Evolutionary conservation across 495 filamentous ascomycete species (phyloP).

Genomic region (Hamigera avellanea): DNA sequence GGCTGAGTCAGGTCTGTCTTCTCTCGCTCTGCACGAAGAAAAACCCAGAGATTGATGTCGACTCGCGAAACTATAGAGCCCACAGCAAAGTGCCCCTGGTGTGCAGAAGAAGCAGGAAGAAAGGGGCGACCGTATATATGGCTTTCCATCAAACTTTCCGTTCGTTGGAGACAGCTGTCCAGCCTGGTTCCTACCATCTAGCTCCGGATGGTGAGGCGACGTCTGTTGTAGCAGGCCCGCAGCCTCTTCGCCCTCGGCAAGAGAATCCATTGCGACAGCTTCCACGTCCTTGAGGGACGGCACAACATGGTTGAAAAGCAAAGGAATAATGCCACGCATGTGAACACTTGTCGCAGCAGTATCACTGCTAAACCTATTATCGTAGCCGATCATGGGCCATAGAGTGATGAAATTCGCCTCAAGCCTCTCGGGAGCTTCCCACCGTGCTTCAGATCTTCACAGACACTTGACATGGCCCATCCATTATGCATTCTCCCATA

Average conservation of each 20-base stretch:
- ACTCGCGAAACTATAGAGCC: conserved; percentile 9
- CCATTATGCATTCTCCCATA: conserved; percentile 19
- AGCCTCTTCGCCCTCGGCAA: too few relatives aligned
- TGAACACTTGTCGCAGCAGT: conserved; percentile 21
- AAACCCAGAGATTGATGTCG: conserved; percentile 17
- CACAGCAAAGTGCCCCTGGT: conserved; percentile 15
- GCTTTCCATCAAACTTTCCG: conserved; percentile 4
- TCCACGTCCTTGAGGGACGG: conserved; percentile 11
- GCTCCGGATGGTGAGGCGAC: too few relatives aligned
- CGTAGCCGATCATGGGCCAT: conserved; percentile 27
- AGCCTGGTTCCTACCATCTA: not conserved
- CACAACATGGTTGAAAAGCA: conserved; percentile 21
- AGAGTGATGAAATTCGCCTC: conserved; percentile 24
- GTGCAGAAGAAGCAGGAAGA: conserved; percentile 24
- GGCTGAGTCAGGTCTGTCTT: conserved; percentile 7
- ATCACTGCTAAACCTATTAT: conserved; percentile 23
- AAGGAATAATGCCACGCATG: conserved; percentile 17
- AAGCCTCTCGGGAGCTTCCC: conserved; percentile 15
- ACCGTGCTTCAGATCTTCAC: conserved; percentile 17
- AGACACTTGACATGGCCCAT: conserved; percentile 17
- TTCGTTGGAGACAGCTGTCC: not conserved
- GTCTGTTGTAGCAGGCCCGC: not conserved
- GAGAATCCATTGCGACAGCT: not conserved
- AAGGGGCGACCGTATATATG: conserved; percentile 15
- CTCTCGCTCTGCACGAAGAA: conserved; percentile 10